Percentiles rank a stretch among this genome's conserved stretches.
Conservation (phyloP, 768 basidiomycete species). For the Pholiota microspora region DNA sequence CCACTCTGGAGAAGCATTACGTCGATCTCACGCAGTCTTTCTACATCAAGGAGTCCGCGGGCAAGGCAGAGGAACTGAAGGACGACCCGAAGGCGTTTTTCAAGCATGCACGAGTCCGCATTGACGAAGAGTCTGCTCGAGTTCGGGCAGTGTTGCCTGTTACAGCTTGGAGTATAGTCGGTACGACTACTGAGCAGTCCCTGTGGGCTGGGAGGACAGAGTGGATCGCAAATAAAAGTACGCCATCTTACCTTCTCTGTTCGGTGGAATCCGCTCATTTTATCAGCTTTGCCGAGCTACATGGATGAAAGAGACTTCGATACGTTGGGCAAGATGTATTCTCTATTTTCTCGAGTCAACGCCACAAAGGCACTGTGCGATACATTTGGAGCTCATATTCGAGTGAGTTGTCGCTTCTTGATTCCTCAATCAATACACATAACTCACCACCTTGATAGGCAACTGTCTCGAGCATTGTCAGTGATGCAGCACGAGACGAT, state of each 20-base stretch:
- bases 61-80: conserved; percentile 33
- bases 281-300: conserved; percentile 52
- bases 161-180: conserved; percentile 46
- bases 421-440: neutral
- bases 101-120: conserved; percentile 39
- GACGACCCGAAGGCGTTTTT: conserved; percentile 54
- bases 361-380: conserved; percentile 50
- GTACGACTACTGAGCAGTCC: conserved; percentile 52
- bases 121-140: conserved; percentile 58
- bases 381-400: conserved; percentile 62
- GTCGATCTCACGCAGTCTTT: conserved; percentile 48
- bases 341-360: conserved; percentile 57
- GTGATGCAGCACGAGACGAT: conserved; percentile 60
- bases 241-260: conserved; percentile 10
- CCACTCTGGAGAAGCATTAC: conserved; percentile 56
- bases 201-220: conserved; percentile 42
- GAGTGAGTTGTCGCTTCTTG: conserved; percentile 37
- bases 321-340: conserved; percentile 43
- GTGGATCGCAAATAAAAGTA: conserved; percentile 34
- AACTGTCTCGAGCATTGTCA: conserved; percentile 63
- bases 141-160: conserved; percentile 48
- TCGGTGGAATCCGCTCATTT: neutral
- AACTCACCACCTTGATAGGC: conserved; percentile 32
- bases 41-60: conserved; percentile 51
- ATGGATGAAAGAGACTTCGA: conserved; percentile 45